These are phyloP conservation scores for Protomyces pachydermus DNA, from an alignment of 1,139 yeast species.

Conservation along the genomic window DNA sequence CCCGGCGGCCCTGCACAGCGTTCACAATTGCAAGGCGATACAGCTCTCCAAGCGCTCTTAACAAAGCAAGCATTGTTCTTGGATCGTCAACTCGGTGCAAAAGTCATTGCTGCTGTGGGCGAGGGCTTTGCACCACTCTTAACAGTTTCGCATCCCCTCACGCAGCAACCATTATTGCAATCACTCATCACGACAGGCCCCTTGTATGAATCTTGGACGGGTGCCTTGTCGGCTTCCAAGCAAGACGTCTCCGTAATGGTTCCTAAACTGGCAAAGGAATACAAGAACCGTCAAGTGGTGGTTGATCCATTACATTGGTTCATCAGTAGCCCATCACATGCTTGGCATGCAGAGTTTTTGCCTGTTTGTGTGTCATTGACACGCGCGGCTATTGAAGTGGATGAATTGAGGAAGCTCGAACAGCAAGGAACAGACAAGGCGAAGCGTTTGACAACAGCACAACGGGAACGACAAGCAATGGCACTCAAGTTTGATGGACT, in stretches of 20 bases:
- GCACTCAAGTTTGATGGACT: slow-evolving; percentile 22
- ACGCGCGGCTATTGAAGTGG: slow-evolving; percentile 12
- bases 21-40: slow-evolving; percentile 14
- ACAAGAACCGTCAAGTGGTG: neutral
- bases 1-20: slow-evolving; percentile 20
- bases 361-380: slow-evolving; percentile 12
- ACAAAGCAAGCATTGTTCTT: slow-evolving; percentile 2
- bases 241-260: slow-evolving; percentile 8
- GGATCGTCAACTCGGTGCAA: slow-evolving; percentile 5
- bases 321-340: slow-evolving; percentile 13
- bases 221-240: slow-evolving; percentile 7
- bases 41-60: slow-evolving; percentile 7
- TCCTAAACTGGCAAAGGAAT: slow-evolving; percentile 4
- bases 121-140: slow-evolving; percentile 18
- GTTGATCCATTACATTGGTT: slow-evolving; percentile 16
- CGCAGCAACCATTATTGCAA: slow-evolving; percentile 8
- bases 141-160: slow-evolving; percentile 11
- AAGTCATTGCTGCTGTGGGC: slow-evolving; percentile 17
- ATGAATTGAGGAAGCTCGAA: slow-evolving; percentile 2
- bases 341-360: slow-evolving; percentile 4
- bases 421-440: neutral
- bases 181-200: slow-evolving; percentile 14
- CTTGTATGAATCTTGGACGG: slow-evolving; percentile 17
- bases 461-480: neutral
- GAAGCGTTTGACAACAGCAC: slow-evolving; percentile 17